Percentiles rank a stretch among this genome's conserved stretches.
Conservation (phyloP, 129 eudicot genomes). For the Tanacetum coccineum region DNA sequence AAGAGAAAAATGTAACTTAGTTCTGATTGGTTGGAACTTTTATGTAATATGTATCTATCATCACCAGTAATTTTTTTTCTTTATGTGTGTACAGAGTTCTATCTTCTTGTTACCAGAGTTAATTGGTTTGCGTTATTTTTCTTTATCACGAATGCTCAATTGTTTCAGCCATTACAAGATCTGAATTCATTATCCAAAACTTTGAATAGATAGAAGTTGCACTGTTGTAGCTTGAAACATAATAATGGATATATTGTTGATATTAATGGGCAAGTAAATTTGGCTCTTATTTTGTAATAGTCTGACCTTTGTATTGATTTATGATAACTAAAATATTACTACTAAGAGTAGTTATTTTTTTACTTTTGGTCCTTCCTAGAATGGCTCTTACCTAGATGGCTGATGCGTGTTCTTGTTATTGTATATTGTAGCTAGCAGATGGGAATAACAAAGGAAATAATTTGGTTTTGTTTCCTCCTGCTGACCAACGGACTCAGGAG, state of each 20-base stretch:
- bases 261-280: slow-evolving; percentile 13
- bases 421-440: slow-evolving; percentile 64
- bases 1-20: too few relatives aligned
- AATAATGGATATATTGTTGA: slow-evolving; percentile 1
- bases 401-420: slow-evolving; percentile 26
- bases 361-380: not conserved
- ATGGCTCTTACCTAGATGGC: not conserved
- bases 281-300: not conserved
- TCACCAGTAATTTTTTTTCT: slow-evolving; percentile 6
- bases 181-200: not conserved
- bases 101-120: not conserved
- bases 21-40: too few relatives aligned
- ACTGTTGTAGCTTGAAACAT: slow-evolving; percentile 2
- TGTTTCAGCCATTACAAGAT: not conserved
- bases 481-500: slow-evolving; percentile 84
- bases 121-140: not conserved
- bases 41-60: too few relatives aligned
- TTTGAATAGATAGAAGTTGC: slow-evolving; percentile 1
- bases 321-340: slow-evolving; percentile 9
- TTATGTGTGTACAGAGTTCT: slow-evolving; percentile 6
- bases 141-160: not conserved
- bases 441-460: slow-evolving; percentile 61
- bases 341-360: slow-evolving; percentile 2
- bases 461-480: slow-evolving; percentile 84
- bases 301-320: slow-evolving; percentile 5